A percentile compares a stretch with the other conserved stretches of the same genome.
These are phyloP conservation scores for Pleurotus tuoliensis DNA, from an alignment of 768 basidiomycete genomes.

Conservation along the genomic window DNA sequence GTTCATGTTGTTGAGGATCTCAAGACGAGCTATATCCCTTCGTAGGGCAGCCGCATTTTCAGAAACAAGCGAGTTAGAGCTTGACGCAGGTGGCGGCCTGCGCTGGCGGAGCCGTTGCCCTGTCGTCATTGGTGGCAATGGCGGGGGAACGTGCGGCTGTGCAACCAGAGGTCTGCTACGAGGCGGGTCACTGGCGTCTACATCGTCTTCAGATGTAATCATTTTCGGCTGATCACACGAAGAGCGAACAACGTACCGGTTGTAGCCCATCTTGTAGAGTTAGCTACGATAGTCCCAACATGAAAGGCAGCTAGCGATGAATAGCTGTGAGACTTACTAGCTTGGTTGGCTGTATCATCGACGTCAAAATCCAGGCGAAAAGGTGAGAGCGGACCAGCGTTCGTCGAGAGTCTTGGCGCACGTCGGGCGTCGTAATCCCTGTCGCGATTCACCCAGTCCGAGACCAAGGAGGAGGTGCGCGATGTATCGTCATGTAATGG, in stretches of 20 bases:
- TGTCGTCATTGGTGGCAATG: not conserved
- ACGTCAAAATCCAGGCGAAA: conserved; percentile 2
- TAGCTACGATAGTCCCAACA: too few relatives aligned
- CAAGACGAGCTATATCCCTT: conserved; percentile 31
- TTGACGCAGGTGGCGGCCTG: conserved; percentile 17
- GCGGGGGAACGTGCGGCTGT: not conserved
- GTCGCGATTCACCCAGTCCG: not conserved
- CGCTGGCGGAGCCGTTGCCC: conserved; percentile 13
- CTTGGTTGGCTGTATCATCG: not conserved
- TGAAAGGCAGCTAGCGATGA: too few relatives aligned
- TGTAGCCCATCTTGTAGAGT: not conserved
- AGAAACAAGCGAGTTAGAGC: conserved; percentile 36
- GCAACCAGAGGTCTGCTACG: not conserved
- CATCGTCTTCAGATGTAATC: too few relatives aligned
- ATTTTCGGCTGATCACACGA: not conserved
- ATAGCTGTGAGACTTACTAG: too few relatives aligned
- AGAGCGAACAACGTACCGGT: not conserved
- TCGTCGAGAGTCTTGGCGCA: not conserved
- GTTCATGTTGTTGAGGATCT: conserved; percentile 22
- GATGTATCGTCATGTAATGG: too few relatives aligned
- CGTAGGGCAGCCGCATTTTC: conserved; percentile 43
- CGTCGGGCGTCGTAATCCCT: not conserved
- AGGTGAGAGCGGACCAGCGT: not conserved
- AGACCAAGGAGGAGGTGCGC: too few relatives aligned
- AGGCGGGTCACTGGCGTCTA: not conserved